Conservation (phyloP, 768 basidiomycete species). For the Hydnomerulius pinastri region DNA sequence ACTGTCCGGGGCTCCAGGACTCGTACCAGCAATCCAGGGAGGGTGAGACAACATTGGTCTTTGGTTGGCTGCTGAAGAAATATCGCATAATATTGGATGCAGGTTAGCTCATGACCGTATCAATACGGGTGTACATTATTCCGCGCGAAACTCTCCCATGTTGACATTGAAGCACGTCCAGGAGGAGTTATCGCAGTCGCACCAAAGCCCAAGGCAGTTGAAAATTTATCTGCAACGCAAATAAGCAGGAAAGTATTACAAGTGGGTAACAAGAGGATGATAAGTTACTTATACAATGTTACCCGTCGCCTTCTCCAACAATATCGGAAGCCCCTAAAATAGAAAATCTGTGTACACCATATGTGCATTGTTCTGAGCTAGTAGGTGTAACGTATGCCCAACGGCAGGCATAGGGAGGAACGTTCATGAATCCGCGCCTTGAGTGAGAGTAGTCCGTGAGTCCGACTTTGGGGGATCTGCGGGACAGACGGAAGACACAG, state of each 20-base stretch:
- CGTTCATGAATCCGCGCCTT: slow-evolving; percentile 13
- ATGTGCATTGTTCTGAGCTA: neutral
- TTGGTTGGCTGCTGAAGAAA: no score
- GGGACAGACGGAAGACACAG: slow-evolving; percentile 14
- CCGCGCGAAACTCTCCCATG: no score
- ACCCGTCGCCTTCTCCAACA: slow-evolving; percentile 8
- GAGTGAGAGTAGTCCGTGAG: slow-evolving; percentile 23
- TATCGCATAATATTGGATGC: no score
- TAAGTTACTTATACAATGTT: slow-evolving; percentile 27
- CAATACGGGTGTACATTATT: no score
- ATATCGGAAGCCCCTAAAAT: slow-evolving; percentile 1
- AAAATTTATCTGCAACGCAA: no score
- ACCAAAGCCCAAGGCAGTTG: no score
- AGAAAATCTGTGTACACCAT: slow-evolving; percentile 9
- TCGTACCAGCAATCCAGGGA: no score
- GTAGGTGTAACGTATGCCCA: neutral
- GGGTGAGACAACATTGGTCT: no score
- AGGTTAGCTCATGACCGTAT: no score
- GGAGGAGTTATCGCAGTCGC: no score
- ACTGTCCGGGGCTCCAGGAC: no score
- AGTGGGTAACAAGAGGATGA: slow-evolving; percentile 19
- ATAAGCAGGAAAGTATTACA: slow-evolving; percentile 20
- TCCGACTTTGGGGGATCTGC: slow-evolving; percentile 17
- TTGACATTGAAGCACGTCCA: no score
- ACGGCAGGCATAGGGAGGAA: neutral